Percentiles rank a stretch among this genome's conserved stretches.
phyloP scores from a whole-genome alignment of 2,329 filamentous ascomycete genomes.

The Exserohilum turcica region DNA sequence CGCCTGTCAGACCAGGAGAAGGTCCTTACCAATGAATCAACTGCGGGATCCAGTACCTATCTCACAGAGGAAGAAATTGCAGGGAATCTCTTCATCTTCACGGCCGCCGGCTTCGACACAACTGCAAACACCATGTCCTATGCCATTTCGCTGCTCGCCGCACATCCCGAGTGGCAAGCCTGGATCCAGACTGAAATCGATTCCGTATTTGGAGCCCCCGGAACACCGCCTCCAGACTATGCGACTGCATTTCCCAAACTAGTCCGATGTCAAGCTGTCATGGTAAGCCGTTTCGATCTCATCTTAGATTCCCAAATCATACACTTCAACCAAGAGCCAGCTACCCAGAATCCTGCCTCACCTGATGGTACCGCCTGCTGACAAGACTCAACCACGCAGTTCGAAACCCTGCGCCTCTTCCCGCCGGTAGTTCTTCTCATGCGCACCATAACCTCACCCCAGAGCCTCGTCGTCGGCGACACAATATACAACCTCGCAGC shows the following conservation, averaged over 20 bases:
- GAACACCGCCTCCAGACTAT: neutral
- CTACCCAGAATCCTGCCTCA: too few species aligned
- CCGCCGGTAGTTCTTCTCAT: too few species aligned
- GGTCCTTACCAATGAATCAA: too few species aligned
- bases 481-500: too few species aligned
- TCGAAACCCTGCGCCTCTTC: constrained; percentile 27
- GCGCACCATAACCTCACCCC: too few species aligned
- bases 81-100: constrained; percentile 31
- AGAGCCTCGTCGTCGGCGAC: too few species aligned
- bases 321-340: neutral
- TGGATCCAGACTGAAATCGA: constrained; percentile 58
- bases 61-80: constrained; percentile 22
- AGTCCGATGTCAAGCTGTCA: constrained; percentile 4
- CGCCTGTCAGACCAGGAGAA: constrained; percentile 2
- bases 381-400: constrained; percentile 20
- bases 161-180: constrained; percentile 56
- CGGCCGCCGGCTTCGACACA: constrained; percentile 28
- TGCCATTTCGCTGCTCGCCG: constrained; percentile 52
- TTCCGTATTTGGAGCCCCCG: constrained; percentile 24
- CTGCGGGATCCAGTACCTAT: neutral
- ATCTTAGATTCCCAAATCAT: neutral
- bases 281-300: neutral
- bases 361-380: neutral
- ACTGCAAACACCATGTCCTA: constrained; percentile 57
- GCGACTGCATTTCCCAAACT: neutral